phyloP scores from a whole-genome alignment of 2,329 filamentous ascomycete species.

The Calonectria naviculata region DNA sequence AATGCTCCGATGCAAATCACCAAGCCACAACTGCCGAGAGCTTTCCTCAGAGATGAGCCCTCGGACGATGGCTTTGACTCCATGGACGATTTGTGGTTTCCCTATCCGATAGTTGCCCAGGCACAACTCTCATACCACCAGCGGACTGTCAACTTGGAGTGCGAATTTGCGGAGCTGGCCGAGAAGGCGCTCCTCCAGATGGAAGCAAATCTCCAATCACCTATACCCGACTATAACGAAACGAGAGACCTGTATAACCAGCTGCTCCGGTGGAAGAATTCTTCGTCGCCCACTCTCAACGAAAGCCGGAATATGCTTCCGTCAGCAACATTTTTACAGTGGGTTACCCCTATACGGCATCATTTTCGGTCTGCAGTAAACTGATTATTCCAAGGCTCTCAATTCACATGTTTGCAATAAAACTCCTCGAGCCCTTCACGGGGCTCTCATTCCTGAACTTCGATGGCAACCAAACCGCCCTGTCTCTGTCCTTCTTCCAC shows the following conservation, averaged over 20 bases:
- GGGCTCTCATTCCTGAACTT: conserved; percentile 2
- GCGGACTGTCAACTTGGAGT: not conserved
- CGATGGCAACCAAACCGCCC: not conserved
- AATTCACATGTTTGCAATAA: conserved; percentile 18
- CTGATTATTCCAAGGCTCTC: conserved; percentile 14
- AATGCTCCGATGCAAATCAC: not conserved
- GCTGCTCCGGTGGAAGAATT: not conserved
- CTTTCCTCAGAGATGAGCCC: not conserved
- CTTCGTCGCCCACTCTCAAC: not conserved
- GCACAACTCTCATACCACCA: not conserved
- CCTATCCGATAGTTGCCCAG: conserved; percentile 14
- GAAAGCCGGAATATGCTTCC: conserved; percentile 13
- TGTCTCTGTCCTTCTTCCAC: conserved; percentile 15
- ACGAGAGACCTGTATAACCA: not conserved
- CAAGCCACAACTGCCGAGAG: not conserved
- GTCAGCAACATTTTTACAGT: conserved; percentile 15
- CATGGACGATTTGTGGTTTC: conserved; percentile 16
- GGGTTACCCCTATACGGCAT: not conserved
- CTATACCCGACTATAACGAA: no score
- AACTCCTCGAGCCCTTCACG: conserved; percentile 18
- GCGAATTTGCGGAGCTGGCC: conserved; percentile 8
- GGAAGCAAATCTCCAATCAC: not conserved
- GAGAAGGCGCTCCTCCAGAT: not conserved
- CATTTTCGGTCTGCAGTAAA: no score
- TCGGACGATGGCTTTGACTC: not conserved